Percentiles rank a stretch among this genome's conserved stretches.
Evolutionary conservation across 345 rosid genomes (phyloP).

Genomic region (Heritiera littoralis): DNA sequence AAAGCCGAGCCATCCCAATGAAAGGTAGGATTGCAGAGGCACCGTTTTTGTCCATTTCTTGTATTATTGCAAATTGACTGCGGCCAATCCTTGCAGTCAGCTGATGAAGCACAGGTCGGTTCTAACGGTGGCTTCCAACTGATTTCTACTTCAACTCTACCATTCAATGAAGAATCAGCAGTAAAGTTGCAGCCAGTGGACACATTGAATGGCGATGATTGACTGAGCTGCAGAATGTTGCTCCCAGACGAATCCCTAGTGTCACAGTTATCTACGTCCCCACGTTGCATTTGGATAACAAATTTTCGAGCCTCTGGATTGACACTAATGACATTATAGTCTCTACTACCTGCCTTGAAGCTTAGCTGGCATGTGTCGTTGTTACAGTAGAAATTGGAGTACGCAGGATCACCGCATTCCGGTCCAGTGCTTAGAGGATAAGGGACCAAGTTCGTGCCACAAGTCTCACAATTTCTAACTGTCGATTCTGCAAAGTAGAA

Average conservation of each 20-base stretch:
- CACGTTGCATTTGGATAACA: not conserved
- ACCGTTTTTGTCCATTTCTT: not conserved
- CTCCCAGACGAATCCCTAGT: too few species aligned
- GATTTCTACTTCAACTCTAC: too few species aligned
- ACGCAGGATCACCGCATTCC: slow-evolving; percentile 16
- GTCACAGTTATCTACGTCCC: not conserved
- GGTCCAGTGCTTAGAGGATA: slow-evolving; percentile 14
- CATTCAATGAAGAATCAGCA: too few species aligned
- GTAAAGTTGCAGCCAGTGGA: too few species aligned
- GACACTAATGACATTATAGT: not conserved
- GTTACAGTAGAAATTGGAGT: not conserved
- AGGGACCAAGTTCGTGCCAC: slow-evolving; percentile 20
- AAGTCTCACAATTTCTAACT: not conserved
- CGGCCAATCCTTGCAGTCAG: slow-evolving; percentile 28
- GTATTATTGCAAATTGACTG: not conserved
- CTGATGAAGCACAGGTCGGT: slow-evolving; percentile 11
- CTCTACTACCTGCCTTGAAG: not conserved
- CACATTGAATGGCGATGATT: too few species aligned
- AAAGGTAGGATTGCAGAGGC: slow-evolving; percentile 13
- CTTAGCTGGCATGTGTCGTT: not conserved
- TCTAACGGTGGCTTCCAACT: not conserved
- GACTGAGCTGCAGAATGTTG: too few species aligned
- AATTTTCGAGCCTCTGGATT: not conserved
- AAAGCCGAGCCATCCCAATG: not conserved
- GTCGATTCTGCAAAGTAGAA: slow-evolving; percentile 15